Evolutionary conservation across 345 rosid species (phyloP), one percentile per base, ranked within the genome.

Genomic region (Eucalyptus cloeziana): DNA sequence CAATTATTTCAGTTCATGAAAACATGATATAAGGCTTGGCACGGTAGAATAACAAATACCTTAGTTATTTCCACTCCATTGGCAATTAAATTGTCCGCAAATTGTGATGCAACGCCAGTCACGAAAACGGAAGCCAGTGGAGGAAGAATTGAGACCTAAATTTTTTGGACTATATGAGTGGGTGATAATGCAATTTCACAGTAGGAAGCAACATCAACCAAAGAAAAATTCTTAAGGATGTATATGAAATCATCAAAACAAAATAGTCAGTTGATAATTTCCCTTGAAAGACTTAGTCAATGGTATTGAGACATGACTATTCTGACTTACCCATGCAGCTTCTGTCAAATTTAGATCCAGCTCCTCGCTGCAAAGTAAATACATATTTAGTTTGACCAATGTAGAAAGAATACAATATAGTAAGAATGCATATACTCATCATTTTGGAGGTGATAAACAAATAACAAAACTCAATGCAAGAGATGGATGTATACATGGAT

Each of bases 131-230:
- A 97, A 92, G 99, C 97, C 91, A 96, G 89, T 47, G 99, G 98
- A 88, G 99, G 99, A 92, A 97, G 99, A 95, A 97, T 94, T 47
- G 99, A 97, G 88, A 97, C 99, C 99, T 97, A 50, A 56, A 56
- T 86, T 33, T 44, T 76, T 43, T 4, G 1, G 47, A 37, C 83
- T 10, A 21, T 21, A 76, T 76, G 83, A 76, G 83, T 76, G 47
- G 2, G 83, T 76, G 83, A 76, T 37, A 76, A 76, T 76, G 47
- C 83, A 76, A 76, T 76, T 76, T 37, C 47, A 76, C 83, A 40
- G 22, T 40, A 7, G 13, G 14, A 76, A 40, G 45, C 2, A 76
- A 76, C 83, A 76, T 37, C 47, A 40, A 76, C 83, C 4, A 1
- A 76, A 76, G 83, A 76, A 40, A 76, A 37, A 10, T 76, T 76